Conservation (phyloP, 768 basidiomycete species). For the Lepiota venenata region DNA sequence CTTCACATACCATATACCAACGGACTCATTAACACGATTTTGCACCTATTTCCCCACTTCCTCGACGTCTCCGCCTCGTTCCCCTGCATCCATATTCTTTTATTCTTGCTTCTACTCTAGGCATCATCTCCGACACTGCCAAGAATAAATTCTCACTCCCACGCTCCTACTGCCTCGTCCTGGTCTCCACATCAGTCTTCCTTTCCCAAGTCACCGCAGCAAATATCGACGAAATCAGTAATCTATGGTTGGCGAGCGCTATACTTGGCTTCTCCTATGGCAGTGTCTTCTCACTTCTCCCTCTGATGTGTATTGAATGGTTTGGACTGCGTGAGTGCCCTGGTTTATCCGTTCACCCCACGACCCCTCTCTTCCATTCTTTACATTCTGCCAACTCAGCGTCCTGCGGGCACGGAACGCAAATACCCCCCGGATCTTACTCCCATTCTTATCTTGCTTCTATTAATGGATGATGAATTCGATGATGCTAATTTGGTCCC, state of each 20-base stretch:
- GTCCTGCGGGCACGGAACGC: neutral
- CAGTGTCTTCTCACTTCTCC: slow-evolving; percentile 64
- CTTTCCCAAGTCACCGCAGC: slow-evolving; percentile 66
- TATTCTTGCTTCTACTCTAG: slow-evolving; percentile 27
- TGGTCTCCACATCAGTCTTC: slow-evolving; percentile 67
- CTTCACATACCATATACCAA: neutral
- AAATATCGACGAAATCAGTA: slow-evolving; percentile 48
- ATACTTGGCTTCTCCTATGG: slow-evolving; percentile 71
- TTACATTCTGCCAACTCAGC: neutral
- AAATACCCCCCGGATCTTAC: neutral
- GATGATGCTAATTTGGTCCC: slow-evolving; percentile 8
- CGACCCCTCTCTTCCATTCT: neutral
- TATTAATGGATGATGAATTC: neutral
- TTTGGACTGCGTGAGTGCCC: slow-evolving; percentile 73
- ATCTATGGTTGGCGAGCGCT: slow-evolving; percentile 61
- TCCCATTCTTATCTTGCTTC: neutral
- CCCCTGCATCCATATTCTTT: too few relatives aligned
- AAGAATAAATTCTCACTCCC: slow-evolving; percentile 57
- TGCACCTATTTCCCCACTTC: neutral
- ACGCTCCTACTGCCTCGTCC: slow-evolving; percentile 64
- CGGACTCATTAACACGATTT: neutral
- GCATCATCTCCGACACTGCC: slow-evolving; percentile 64
- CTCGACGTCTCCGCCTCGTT: neutral
- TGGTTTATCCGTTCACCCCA: neutral
- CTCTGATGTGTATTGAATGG: slow-evolving; percentile 83